These are phyloP conservation scores for Exobasidium rhododendri DNA, from an alignment of 1,284 basidiomycete species.

Conservation along the genomic window DNA sequence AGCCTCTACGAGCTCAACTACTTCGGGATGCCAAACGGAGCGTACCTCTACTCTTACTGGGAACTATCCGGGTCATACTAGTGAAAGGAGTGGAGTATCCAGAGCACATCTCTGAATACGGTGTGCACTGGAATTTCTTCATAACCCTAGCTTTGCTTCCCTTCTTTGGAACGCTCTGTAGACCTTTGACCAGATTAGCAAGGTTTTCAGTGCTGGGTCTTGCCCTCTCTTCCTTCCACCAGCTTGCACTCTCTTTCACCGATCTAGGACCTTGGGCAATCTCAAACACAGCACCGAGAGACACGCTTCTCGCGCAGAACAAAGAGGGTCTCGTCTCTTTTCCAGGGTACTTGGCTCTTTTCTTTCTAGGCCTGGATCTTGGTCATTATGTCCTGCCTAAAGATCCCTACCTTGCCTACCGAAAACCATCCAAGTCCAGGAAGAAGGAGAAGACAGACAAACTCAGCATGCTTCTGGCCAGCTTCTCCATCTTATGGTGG, in stretches of 20 bases:
- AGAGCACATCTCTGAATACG: constrained; percentile 96
- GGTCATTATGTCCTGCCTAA: constrained; percentile 75
- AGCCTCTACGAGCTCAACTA: constrained; percentile 23
- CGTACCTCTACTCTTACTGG: constrained; percentile 70
- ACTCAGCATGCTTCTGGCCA: constrained; percentile 56
- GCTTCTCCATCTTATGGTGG: constrained; percentile 79
- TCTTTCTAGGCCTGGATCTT: constrained; percentile 75
- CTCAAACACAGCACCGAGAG: not conserved
- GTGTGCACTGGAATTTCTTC: constrained; percentile 98
- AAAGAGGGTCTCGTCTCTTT: constrained; percentile 87
- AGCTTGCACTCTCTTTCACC: constrained; percentile 22
- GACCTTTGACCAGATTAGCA: constrained; percentile 59
- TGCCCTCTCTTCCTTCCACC: constrained; percentile 55
- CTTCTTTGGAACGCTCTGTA: constrained; percentile 65
- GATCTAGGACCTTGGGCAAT: constrained; percentile 34
- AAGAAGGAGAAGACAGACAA: constrained; percentile 23
- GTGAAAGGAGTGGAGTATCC: constrained; percentile 92
- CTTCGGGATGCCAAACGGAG: constrained; percentile 62
- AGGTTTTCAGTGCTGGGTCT: constrained; percentile 69
- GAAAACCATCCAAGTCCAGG: constrained; percentile 16
- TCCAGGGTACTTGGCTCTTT: constrained; percentile 82
- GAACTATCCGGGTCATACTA: constrained; percentile 72
- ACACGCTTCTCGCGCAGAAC: constrained; percentile 69
- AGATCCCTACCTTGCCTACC: constrained; percentile 60
- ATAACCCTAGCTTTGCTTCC: constrained; percentile 83